Percentiles rank a stretch among this genome's conserved stretches.
phyloP scores from a whole-genome alignment of 164 flowering plant genomes.

The grape (Vitis vinifera) region DNA sequence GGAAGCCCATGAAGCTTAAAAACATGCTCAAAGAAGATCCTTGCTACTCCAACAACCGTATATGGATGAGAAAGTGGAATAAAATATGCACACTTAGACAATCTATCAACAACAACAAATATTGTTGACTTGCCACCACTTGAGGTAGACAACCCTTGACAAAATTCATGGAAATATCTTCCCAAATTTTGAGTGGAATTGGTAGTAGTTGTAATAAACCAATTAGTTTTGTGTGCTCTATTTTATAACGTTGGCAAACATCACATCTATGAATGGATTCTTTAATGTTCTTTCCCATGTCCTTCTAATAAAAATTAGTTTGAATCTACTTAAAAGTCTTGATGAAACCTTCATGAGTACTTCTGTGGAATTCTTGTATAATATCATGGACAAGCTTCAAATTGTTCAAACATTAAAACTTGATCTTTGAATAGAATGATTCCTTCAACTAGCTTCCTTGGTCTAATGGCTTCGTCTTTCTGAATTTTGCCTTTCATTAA shows the following conservation, averaged over 20 bases:
- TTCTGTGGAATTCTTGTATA: no score
- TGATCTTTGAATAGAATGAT: no score
- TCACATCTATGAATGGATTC: not conserved
- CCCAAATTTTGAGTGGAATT: conserved; percentile 9
- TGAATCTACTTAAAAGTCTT: not conserved
- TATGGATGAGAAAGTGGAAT: conserved; percentile 10
- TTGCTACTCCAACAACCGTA: not conserved
- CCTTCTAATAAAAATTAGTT: not conserved
- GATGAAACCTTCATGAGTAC: no score
- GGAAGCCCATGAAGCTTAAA: conserved; percentile 22
- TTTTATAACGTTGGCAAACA: conserved; percentile 5
- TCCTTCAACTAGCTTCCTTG: no score
- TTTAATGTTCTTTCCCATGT: not conserved
- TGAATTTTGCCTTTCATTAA: no score
- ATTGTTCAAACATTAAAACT: no score
- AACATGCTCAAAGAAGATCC: not conserved
- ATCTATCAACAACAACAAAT: conserved; percentile 23
- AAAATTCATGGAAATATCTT: conserved; percentile 24
- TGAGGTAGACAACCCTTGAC: conserved; percentile 17
- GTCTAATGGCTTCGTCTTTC: no score
- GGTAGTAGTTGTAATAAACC: conserved; percentile 17
- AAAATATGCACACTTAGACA: conserved; percentile 30
- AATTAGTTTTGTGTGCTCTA: accelerated
- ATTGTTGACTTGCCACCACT: conserved; percentile 6
- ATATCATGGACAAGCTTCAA: no score